Conservation (phyloP, 257 asterid species). For the Solanum peruvianum region DNA sequence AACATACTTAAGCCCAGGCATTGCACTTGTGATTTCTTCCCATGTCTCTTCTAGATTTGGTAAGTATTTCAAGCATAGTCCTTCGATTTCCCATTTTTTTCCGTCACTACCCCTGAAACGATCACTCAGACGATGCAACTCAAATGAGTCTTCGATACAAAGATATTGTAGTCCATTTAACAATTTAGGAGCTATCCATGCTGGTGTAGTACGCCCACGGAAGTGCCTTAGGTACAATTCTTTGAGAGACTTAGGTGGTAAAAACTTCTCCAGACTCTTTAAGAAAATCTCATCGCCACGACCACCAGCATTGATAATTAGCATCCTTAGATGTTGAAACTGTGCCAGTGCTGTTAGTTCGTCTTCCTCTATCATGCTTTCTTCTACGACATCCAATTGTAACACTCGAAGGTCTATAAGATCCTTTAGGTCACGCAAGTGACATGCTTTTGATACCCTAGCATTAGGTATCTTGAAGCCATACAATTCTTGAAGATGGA, state of each 20-base stretch:
- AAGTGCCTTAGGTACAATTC: conserved; percentile 15
- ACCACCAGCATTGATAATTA: neutral
- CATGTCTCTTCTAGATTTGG: conserved; percentile 3
- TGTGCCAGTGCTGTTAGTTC: conserved; percentile 1
- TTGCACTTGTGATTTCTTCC: neutral
- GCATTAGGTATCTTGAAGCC: conserved; percentile 11
- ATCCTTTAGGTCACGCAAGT: conserved; percentile 4
- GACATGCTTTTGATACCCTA: neutral
- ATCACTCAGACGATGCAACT: neutral
- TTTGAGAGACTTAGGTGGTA: neutral
- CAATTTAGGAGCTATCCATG: conserved; percentile 11
- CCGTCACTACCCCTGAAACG: neutral
- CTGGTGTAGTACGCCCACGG: conserved; percentile 9
- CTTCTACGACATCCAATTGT: conserved; percentile 7
- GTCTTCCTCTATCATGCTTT: conserved; percentile 5
- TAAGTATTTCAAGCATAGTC: conserved; percentile 13
- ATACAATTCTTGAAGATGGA: conserved; percentile 12
- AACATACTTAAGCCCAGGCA: neutral
- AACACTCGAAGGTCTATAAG: conserved; percentile 9
- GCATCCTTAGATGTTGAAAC: conserved; percentile 1
- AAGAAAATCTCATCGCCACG: neutral
- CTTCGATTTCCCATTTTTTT: conserved; percentile 4
- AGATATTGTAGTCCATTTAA: conserved; percentile 11
- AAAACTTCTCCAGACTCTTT: neutral
- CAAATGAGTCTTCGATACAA: conserved; percentile 7